Percentiles rank a stretch among this genome's conserved stretches.
Conservation (phyloP, 2,329 filamentous ascomycete species). For the Knoxdaviesia capensis region DNA sequence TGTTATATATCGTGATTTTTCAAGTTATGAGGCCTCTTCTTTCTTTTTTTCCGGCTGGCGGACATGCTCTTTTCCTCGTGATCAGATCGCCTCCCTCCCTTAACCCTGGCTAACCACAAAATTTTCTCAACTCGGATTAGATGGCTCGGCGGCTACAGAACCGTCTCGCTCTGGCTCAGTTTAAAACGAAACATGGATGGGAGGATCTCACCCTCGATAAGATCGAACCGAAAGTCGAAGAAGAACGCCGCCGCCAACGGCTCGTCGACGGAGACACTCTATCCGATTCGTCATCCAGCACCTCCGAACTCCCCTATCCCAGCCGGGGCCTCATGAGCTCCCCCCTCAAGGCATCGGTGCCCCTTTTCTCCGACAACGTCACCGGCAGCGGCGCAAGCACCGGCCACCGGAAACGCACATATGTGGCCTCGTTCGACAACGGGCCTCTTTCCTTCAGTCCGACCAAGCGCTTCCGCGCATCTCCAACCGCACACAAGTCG, state of each 20-base stretch:
- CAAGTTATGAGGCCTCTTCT: too few species aligned
- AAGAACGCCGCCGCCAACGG: constrained; percentile 57
- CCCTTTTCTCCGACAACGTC: constrained; percentile 70
- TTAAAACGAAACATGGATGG: constrained; percentile 94
- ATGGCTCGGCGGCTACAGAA: constrained; percentile 87
- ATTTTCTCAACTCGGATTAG: constrained; percentile 22
- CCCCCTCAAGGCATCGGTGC: constrained; percentile 45
- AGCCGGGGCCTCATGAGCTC: constrained; percentile 58
- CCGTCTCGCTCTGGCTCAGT: constrained; percentile 83
- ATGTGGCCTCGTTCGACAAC: constrained; percentile 36
- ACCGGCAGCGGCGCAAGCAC: constrained; percentile 48
- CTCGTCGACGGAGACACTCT: constrained; percentile 51
- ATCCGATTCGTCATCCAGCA: constrained; percentile 72
- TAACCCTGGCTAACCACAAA: neutral
- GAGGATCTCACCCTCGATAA: constrained; percentile 72
- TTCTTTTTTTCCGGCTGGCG: neutral
- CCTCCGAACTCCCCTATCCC: constrained; percentile 57
- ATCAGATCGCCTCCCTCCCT: too few species aligned
- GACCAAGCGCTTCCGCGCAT: constrained; percentile 50
- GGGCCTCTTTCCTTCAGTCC: constrained; percentile 26
- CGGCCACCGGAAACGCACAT: constrained; percentile 44
- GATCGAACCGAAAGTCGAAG: constrained; percentile 68
- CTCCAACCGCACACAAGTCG: constrained; percentile 40
- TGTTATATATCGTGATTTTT: too few species aligned
- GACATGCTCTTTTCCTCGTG: neutral